Base-by-base conservation (phyloP, 768 basidiomycete genomes). In the Amanita fuliginea region DNA sequence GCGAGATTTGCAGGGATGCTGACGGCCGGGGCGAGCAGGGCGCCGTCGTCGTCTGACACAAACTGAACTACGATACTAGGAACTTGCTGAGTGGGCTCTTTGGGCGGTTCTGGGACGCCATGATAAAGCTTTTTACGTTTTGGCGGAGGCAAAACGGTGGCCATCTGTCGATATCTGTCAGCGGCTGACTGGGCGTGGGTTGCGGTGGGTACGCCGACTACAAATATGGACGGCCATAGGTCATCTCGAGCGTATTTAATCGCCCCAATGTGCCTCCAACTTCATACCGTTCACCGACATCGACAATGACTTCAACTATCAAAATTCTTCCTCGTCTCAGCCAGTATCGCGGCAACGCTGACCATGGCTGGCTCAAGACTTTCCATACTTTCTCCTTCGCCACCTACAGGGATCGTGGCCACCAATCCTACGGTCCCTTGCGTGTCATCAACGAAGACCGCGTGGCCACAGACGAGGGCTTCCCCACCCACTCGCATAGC, bases 391-490 rank as follows among this genome's bases (percentile, higher is more conserved):
- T 92, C 61, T 76, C 83, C 1, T 88, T 88, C 56, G 77, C 83
- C 0, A 63, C 65, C 81, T 84, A 60, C 34, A 71, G 78, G 35
- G 81, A 84, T 41, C 54, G 60, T 6, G 47, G 67, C 1, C 80
- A 81, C 54, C 70, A 78, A 40, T 65, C 69, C 1, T 94, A 79
- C 55, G 88, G 93, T 1, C 57, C 78, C 13, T 76, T 97, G 1
- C 78, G 93, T 7, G 88, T 97, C 32, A 83, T 97, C 64, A 96
- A 96, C 67, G 93, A 96, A 64, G 90, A 92, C 57, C 81, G 88
- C n/a, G 86, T 94, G 35, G 75, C 73, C 3, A 67, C 84, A 5
- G 58, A 65, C 14, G 82, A 78, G 14, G 95, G 95, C 0, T 97
- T 97, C 55, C 91, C 88, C 2, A 84, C 81, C 0, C 89, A 93